These are phyloP conservation scores for Fragilaria radians DNA, from an alignment of 108 stramenopile species.

Conservation along the genomic window DNA sequence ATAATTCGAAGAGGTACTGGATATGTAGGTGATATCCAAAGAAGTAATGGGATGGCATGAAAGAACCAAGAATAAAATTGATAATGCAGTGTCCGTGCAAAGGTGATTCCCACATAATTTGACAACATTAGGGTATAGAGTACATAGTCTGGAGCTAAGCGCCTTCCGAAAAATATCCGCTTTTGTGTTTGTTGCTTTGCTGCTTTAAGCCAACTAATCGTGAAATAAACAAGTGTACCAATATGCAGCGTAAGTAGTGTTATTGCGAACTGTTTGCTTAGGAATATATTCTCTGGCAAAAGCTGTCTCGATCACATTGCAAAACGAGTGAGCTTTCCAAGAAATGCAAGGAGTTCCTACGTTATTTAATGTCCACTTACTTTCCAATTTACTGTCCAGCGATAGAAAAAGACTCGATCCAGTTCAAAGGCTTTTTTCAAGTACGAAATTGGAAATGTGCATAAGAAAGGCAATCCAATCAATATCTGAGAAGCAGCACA, in stretches of 20 bases:
- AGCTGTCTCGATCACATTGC: too few species aligned
- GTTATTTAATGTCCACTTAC: slow-evolving; percentile 7
- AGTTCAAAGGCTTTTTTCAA: slow-evolving; percentile 93
- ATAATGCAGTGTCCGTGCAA: slow-evolving; percentile 93
- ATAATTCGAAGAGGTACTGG: slow-evolving; percentile 18
- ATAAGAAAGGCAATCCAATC: slow-evolving; percentile 89
- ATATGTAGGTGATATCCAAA: slow-evolving; percentile 39
- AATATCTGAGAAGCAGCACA: slow-evolving; percentile 81
- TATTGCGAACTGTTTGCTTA: slow-evolving; percentile 60
- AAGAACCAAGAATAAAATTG: slow-evolving; percentile 98
- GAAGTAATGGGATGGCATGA: slow-evolving; percentile 71
- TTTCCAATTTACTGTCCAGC: slow-evolving; percentile 98
- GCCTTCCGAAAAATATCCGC: not conserved
- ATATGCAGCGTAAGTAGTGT: slow-evolving; percentile 56
- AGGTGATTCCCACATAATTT: slow-evolving; percentile 93
- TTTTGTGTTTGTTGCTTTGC: slow-evolving; percentile 16
- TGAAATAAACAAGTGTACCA: slow-evolving; percentile 42
- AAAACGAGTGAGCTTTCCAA: not conserved
- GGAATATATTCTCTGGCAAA: slow-evolving; percentile 81
- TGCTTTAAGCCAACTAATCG: slow-evolving; percentile 46
- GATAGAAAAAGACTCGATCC: slow-evolving; percentile 92
- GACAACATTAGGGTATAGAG: slow-evolving; percentile 76
- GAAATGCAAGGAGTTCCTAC: not conserved
- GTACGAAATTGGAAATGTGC: slow-evolving; percentile 82
- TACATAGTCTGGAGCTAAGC: slow-evolving; percentile 52